These are phyloP conservation scores for Talaromyces thailandensis DNA, from an alignment of 495 filamentous ascomycete species.

Conservation along the genomic window DNA sequence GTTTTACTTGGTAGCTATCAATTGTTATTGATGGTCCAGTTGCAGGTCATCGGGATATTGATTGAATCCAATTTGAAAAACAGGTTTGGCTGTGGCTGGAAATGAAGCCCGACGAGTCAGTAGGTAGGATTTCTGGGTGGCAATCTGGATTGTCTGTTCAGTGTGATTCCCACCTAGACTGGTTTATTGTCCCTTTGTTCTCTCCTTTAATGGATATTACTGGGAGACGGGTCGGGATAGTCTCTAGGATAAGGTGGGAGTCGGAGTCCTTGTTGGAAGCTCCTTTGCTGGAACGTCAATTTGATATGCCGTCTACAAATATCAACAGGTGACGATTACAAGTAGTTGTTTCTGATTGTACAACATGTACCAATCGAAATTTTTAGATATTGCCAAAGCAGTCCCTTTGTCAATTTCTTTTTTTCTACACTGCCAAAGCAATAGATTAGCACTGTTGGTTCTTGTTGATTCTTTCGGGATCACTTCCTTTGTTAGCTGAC, in stretches of 20 bases:
- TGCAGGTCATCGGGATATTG: constrained; percentile 21
- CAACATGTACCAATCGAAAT: no score
- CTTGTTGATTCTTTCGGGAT: no score
- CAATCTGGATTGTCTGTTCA: constrained; percentile 22
- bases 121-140: constrained; percentile 15
- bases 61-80: constrained; percentile 6
- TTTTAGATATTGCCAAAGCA: no score
- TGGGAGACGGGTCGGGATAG: constrained; percentile 19
- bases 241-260: constrained; percentile 11
- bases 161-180: constrained; percentile 14
- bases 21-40: constrained; percentile 15
- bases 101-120: constrained; percentile 1
- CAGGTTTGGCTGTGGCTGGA: not conserved
- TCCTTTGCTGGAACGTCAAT: constrained; percentile 50
- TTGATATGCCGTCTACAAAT: constrained; percentile 3
- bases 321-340: constrained; percentile 12
- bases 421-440: no score
- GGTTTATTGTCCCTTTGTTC: constrained; percentile 17
- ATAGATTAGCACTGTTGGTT: no score
- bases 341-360: constrained; percentile 13
- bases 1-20: constrained; percentile 57
- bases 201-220: constrained; percentile 14
- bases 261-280: constrained; percentile 44
- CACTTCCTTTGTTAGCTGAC: no score
- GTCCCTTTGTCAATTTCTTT: no score